Conservation (phyloP, 108 stramenopile genomes). For the Fragilariopsis cylindrus region DNA sequence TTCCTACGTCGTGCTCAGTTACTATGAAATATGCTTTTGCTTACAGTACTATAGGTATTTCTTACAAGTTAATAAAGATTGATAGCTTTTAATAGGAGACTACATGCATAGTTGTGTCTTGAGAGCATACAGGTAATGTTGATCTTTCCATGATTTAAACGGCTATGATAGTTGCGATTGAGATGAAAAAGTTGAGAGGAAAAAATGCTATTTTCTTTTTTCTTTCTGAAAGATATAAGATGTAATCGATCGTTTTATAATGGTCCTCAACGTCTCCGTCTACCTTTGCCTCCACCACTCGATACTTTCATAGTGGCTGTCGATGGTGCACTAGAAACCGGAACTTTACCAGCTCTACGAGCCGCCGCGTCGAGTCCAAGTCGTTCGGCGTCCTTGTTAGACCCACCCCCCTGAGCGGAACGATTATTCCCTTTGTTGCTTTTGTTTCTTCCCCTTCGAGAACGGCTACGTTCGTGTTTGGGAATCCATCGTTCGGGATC, state of each 20-base stretch:
- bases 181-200: no score
- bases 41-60: no score
- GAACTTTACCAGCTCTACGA: slow-evolving; percentile 63
- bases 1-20: no score
- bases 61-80: no score
- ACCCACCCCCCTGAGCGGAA: slow-evolving; percentile 67
- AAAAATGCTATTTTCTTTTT: not conserved
- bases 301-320: slow-evolving; percentile 39
- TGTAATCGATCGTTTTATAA: not conserved
- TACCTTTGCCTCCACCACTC: slow-evolving; percentile 27
- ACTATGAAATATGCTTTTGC: no score
- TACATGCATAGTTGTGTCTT: no score
- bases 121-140: no score
- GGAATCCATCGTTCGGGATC: slow-evolving; percentile 98
- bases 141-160: no score
- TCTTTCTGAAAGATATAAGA: not conserved
- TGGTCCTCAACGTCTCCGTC: slow-evolving; percentile 15
- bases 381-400: slow-evolving; percentile 83
- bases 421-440: slow-evolving; percentile 65
- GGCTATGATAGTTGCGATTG: no score
- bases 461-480: slow-evolving; percentile 86
- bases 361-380: slow-evolving; percentile 92
- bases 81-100: no score
- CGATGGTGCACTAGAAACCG: slow-evolving; percentile 26
- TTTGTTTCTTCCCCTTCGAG: slow-evolving; percentile 71